A percentile compares a stretch with the other conserved stretches of the same genome.
phyloP scores from a whole-genome alignment of 805 yeast species.

The Brettanomyces custersianus region DNA sequence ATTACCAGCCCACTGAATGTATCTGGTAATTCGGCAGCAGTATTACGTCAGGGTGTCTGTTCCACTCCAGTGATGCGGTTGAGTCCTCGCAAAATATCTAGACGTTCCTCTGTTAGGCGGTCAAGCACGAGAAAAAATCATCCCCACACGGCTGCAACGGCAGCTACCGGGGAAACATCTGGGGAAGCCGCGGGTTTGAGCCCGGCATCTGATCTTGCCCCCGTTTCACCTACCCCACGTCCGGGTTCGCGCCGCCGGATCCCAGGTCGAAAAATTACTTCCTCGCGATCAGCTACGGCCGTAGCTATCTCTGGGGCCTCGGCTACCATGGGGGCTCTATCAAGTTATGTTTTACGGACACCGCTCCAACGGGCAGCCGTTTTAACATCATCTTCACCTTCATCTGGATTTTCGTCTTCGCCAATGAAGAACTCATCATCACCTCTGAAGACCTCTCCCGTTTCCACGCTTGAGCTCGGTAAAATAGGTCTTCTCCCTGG shows the following conservation, averaged over 20 bases:
- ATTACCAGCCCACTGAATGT: slow-evolving; percentile 16
- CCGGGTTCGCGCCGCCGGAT: too few relatives aligned
- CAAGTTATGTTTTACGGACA: background rate
- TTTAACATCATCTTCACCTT: slow-evolving; percentile 11
- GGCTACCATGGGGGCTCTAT: background rate
- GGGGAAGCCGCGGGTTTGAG: too few relatives aligned
- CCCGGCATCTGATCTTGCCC: too few relatives aligned
- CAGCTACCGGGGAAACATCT: too few relatives aligned
- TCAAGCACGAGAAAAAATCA: too few relatives aligned
- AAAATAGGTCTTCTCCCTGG: background rate
- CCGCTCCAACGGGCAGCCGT: background rate
- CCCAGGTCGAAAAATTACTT: too few relatives aligned
- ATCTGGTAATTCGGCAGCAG: slow-evolving; percentile 21
- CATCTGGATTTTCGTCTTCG: slow-evolving; percentile 5
- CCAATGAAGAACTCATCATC: slow-evolving; percentile 11
- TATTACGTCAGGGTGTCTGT: slow-evolving; percentile 20
- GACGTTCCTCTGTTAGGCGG: too few relatives aligned
- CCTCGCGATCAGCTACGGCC: too few relatives aligned
- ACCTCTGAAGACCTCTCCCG: slow-evolving; percentile 23
- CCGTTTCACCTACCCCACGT: too few relatives aligned
- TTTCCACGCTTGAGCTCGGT: slow-evolving; percentile 5
- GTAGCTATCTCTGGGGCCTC: too few relatives aligned
- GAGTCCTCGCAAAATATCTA: slow-evolving; percentile 12
- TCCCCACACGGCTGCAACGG: too few relatives aligned
- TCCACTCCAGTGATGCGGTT: slow-evolving; percentile 26